Evolutionary conservation across 768 basidiomycete species (phyloP), one percentile per base, ranked within the genome.

Genomic region (Filobasidium floriforme): DNA sequence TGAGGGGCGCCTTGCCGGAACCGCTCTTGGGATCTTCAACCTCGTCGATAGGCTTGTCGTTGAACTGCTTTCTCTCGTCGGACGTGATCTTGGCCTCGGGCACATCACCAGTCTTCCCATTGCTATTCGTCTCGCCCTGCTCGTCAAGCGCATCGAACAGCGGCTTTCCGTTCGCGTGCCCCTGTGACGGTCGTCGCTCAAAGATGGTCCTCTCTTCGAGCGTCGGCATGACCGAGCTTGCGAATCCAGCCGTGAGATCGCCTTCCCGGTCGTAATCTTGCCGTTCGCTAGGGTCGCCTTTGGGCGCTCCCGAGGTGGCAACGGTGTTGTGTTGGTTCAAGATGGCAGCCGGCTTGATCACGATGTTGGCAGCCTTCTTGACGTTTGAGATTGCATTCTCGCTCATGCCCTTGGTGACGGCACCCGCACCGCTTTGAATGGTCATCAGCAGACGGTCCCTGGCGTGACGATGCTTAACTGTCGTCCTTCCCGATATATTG

Each of bases 181-280:
- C 66, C 1, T 62, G 75, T 37, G 79, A 76, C 5, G 82, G 82
- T 18, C 79, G 77, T 32, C 78, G 74, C 70, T 89, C 88, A 14
- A 78, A 73, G 29, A 87, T 78, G 1, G 80, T 81, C 74, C 86
- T 85, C 75, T 89, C 87, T 74, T 89, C 89, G 14, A 88, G 73
- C 0, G 85, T 88, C 1, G 88, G 88, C 0, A 88, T 84, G 7
- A 84, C 81, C 0, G 85, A 79, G 66, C 84, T 84, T 0, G 86
- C 82, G 73, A 89, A 87, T 1, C 86, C 86, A 12, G 81, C 79
- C 26, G 79, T 77, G 67, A 83, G 79, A 66, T 82, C 69, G 22
- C 85, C 85, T 7, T 84, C 81, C n/a, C 79, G 79, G 51, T 82
- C 82, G 72, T 75, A 83, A 18, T 84, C 84, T 66, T 80, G 82